Conservation (phyloP, 139 green algal species). For the Raphidocelis subcapitata region DNA sequence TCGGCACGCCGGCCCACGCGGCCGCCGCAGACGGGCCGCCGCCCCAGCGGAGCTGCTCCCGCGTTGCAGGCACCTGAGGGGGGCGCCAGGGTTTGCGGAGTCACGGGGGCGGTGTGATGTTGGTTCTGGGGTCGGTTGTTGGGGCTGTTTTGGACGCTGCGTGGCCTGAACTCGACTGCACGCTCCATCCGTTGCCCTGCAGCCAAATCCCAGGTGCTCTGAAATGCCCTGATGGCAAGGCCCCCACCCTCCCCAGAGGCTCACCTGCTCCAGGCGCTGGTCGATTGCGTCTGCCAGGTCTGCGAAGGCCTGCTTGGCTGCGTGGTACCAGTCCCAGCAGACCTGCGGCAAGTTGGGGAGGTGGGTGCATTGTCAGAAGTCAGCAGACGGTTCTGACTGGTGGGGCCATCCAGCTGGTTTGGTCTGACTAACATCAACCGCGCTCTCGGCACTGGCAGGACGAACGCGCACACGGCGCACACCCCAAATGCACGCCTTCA, state of each 20-base stretch:
- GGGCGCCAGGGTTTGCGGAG: not conserved
- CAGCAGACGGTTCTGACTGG: too few relatives aligned
- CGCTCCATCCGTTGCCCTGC: not conserved
- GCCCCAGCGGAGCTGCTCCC: not conserved
- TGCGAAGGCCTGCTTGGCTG: slow-evolving; percentile 4
- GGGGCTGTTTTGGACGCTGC: not conserved
- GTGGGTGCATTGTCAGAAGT: too few relatives aligned
- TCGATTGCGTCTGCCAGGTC: not conserved
- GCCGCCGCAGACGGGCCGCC: not conserved
- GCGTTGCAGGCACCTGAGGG: not conserved
- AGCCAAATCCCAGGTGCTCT: not conserved
- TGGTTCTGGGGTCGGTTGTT: not conserved
- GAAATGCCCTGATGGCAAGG: too few relatives aligned
- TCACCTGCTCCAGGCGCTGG: too few relatives aligned
- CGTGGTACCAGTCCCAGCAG: slow-evolving; percentile 24
- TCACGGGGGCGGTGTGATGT: too few relatives aligned
- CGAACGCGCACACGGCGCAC: too few relatives aligned
- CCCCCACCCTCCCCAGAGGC: too few relatives aligned
- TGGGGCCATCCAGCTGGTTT: too few relatives aligned
- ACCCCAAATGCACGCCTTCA: too few relatives aligned
- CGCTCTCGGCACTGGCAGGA: too few relatives aligned
- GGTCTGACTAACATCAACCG: too few relatives aligned
- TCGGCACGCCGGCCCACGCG: not conserved
- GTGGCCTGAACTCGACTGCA: not conserved
- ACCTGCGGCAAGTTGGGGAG: too few relatives aligned